Evolutionary conservation across 148 eudicot species (phyloP), one percentile per base, ranked within the genome.

Genomic region (Fagopyrum homotropicum): DNA sequence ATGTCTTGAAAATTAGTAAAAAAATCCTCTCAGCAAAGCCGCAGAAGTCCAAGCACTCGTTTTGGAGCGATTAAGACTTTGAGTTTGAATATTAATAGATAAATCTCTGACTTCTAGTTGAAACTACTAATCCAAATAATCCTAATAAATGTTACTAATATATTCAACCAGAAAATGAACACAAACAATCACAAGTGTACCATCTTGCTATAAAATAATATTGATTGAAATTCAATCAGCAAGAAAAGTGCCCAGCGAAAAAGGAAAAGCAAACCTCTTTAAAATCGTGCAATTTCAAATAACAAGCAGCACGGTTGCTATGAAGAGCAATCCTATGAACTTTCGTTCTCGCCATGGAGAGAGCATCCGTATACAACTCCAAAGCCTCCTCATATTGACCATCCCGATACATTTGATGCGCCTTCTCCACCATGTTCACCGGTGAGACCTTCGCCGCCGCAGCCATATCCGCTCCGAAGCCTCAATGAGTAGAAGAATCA

Each of bases 291-390:
- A 94, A 84, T 78, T 94, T 94, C 54, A 94, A 84, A 49, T 80
- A 94, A 76, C 98, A 94, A 76, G 98, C 98, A 72, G 98, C 98
- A 0, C 98, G 87, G 78, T 94, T 94, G 78, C 98, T 94, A 78
- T 94, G 98, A 57, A 94, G 91, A n/a, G 98, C 98, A 81, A 94
- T 90, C 82, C 82, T 88, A 77, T 94, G 98, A 72, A 91, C 81
- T 60, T 80, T 89, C 10, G 87, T 87, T 83, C 83, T 88, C 14
- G 97, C 97, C 71, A 86, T 57, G 15, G 81, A 77, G 55, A 94
- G 90, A 11, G 97, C 96, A 57, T 83, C 83, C 5, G 93, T 86
- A 78, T 94, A 94, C 44, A 83, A 78, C 56, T 76, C 88, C 72
- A 91, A 81, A 2, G 98, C 98, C 77, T 90, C 91, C 22, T 73